These are phyloP conservation scores for Aspergillus ruber DNA, from an alignment of 2,329 filamentous ascomycete genomes.

Conservation along the genomic window DNA sequence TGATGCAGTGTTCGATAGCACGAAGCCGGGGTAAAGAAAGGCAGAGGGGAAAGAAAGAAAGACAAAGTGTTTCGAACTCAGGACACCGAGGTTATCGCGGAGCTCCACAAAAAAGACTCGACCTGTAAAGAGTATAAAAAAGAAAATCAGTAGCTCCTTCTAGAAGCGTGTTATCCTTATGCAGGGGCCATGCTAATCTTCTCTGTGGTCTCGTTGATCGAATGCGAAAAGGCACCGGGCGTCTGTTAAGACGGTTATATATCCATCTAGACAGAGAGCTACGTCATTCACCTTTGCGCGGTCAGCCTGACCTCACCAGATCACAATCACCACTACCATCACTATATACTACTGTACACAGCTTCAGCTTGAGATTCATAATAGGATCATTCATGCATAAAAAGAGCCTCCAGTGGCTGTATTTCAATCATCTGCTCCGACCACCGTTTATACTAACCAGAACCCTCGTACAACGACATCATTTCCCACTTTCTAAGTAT, in stretches of 20 bases:
- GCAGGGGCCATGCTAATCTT: conserved; percentile 78
- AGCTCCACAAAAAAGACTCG: no score
- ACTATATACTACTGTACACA: not conserved
- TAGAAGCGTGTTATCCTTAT: conserved; percentile 29
- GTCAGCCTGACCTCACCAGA: not conserved
- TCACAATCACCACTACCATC: not conserved
- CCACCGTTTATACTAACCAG: not conserved
- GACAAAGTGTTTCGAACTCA: no score
- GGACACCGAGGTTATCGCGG: no score
- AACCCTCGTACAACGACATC: conserved; percentile 1
- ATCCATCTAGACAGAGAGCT: not conserved
- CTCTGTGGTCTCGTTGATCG: conserved; percentile 54
- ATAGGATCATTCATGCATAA: not conserved
- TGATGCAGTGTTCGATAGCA: no score
- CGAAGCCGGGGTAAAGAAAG: no score
- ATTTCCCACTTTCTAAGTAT: not conserved
- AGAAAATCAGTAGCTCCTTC: no score
- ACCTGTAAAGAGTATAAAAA: no score
- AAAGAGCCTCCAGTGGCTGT: not conserved
- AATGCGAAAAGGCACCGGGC: no score
- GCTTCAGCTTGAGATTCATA: no score
- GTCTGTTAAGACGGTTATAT: no score
- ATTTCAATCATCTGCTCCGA: no score
- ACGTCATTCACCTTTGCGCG: not conserved
- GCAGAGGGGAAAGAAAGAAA: no score